Percentiles rank a stretch among this genome's conserved stretches.
Conservation (phyloP, 2,329 filamentous ascomycete genomes). For the Aureobasidium vineae region DNA sequence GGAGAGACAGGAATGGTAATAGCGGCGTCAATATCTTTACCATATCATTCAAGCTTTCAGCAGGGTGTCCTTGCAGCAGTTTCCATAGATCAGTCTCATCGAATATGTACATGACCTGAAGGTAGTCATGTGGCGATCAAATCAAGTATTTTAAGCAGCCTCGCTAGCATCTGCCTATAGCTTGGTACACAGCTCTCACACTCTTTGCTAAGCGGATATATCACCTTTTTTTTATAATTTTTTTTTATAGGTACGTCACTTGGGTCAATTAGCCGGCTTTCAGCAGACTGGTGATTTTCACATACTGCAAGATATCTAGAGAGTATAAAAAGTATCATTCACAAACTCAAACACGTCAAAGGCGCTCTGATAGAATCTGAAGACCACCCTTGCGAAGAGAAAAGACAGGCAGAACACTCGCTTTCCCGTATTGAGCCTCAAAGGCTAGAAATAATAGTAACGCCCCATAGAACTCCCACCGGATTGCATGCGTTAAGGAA, state of each 20-base stretch:
- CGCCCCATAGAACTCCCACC: not conserved
- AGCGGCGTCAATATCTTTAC: not conserved
- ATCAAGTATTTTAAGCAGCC: too few relatives aligned
- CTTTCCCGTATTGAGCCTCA: not conserved
- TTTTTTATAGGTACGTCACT: not conserved
- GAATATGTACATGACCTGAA: too few relatives aligned
- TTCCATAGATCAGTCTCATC: too few relatives aligned
- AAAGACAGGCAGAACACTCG: conserved; percentile 17
- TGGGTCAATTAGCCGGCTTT: not conserved
- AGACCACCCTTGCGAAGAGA: not conserved
- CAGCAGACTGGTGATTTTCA: not conserved
- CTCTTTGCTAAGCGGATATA: not conserved
- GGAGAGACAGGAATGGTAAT: not conserved
- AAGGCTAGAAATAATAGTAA: conserved; percentile 1
- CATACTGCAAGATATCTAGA: not conserved
- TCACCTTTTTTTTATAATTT: too few relatives aligned
- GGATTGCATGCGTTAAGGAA: conserved; percentile 17
- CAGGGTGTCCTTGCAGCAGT: not conserved
- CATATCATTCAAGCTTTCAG: not conserved
- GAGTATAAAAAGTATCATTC: conserved; percentile 1
- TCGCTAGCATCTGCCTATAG: not conserved
- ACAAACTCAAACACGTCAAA: conserved; percentile 4
- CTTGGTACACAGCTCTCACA: too few relatives aligned
- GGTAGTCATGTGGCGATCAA: not conserved
- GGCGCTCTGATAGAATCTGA: not conserved